Evolutionary conservation across 768 basidiomycete species (phyloP).

Genomic region (Agaricus sinodeliciosus): DNA sequence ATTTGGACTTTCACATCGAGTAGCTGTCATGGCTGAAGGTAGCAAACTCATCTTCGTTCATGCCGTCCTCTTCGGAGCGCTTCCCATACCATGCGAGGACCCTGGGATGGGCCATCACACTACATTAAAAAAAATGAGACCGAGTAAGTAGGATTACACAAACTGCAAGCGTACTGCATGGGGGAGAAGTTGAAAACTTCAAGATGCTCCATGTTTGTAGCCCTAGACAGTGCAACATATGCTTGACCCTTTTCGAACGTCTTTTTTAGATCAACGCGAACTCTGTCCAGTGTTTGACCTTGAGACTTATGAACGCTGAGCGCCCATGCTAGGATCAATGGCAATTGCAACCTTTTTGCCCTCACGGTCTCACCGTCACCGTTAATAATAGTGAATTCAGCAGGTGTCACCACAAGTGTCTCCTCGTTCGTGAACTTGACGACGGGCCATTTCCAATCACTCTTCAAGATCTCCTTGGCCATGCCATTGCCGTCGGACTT

Average conservation of each 20-base stretch:
- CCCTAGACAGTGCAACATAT: constrained; percentile 70
- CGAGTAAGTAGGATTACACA: not conserved
- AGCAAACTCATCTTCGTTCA: constrained; percentile 20
- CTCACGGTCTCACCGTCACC: constrained; percentile 46
- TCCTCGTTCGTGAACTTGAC: constrained; percentile 49
- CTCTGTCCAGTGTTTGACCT: constrained; percentile 53
- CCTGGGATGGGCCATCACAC: constrained; percentile 58
- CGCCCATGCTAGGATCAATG: constrained; percentile 84
- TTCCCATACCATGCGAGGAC: constrained; percentile 53
- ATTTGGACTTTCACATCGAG: not conserved
- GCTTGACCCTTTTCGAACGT: constrained; percentile 83
- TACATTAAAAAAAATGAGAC: constrained; percentile 17
- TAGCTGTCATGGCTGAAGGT: not conserved
- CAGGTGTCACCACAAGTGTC: constrained; percentile 42
- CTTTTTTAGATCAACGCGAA: constrained; percentile 68
- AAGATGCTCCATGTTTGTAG: constrained; percentile 56
- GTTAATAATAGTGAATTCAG: constrained; percentile 59
- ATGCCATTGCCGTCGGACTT: not conserved
- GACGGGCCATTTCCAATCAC: constrained; percentile 41
- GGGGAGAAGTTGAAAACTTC: constrained; percentile 61
- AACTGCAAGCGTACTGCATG: constrained; percentile 36
- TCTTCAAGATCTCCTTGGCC: not conserved
- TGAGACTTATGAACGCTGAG: constrained; percentile 87
- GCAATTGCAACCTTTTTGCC: constrained; percentile 47
- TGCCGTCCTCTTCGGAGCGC: not conserved